Evolutionary conservation across 2,329 filamentous ascomycete genomes (phyloP), one percentile per base, ranked within the genome.

Genomic region (Paramyrothecium roridum): DNA sequence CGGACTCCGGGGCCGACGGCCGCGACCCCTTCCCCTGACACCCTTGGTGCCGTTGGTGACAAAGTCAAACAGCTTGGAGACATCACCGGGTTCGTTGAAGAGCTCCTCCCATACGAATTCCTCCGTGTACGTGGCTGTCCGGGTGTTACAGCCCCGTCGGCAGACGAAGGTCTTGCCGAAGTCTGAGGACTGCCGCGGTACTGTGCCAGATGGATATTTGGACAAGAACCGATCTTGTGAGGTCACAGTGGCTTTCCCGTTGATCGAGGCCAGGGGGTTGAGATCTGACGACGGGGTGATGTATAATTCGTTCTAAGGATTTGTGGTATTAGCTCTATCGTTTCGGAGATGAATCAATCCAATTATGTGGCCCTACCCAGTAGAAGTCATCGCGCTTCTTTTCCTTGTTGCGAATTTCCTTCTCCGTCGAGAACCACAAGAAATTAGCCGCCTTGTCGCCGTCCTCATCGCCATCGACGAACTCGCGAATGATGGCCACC

Each of bases 341-440:
- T 43, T 43, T 43, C 7, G 37, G n/a, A 43, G 37, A 17, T 8
- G 33, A 17, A 6, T 16, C 13, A 19, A 13, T 43, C 6, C 37
- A 43, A 6, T 43, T 43, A 30, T n/a, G n/a, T n/a, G 26, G n/a
- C 8, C 1, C 56, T 76, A 89, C 85, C 67, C 84, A 84, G 52
- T 96, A 71, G 56, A 85, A 91, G 72, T 99, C 95, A 13, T 78
- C 81, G 65, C 91, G 81, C 75, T 95, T 96, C 74, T 90, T 93
- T 56, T 85, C 83, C 67, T 87, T 89, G 64, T 90, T 95, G 26
- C 88, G 84, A 57, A 97, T 91, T 73, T 98, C 93, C 65, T 89
- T 90, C 65, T 96, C 90, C 0, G 90, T 91, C 1, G 90, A 92
- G 69, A 99, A 97, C 95, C 95, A 99, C 81, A 97, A 88, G 67